These are phyloP conservation scores for Candida wancherniae DNA, from an alignment of 805 yeast species.

Conservation along the genomic window DNA sequence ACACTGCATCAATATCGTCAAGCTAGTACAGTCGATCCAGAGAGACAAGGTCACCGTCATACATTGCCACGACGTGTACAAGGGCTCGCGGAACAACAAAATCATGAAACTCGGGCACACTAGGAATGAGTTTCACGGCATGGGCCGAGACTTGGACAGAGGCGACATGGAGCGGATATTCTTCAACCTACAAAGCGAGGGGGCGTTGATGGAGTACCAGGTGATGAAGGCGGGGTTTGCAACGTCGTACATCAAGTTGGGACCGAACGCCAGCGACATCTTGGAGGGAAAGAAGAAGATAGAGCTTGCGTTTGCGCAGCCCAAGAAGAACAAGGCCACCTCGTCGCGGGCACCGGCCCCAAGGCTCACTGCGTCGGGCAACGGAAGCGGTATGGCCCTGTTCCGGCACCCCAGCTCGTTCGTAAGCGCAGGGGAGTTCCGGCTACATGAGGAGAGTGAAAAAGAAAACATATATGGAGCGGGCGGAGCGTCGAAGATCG, in stretches of 20 bases:
- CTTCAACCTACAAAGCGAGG: conserved; percentile 66
- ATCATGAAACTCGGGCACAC: conserved; percentile 63
- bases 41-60: conserved; percentile 63
- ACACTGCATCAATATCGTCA: conserved; percentile 54
- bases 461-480: conserved; percentile 6
- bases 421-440: conserved; percentile 21
- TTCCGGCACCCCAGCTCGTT: conserved; percentile 23
- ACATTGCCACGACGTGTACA: conserved; percentile 77
- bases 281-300: conserved; percentile 42
- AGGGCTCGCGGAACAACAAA: conserved; percentile 64
- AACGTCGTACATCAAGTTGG: conserved; percentile 63
- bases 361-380: conserved; percentile 11
- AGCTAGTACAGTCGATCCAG: conserved; percentile 54
- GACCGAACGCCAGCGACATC: conserved; percentile 50
- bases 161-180: conserved; percentile 77
- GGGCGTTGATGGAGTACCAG: conserved; percentile 65
- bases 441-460: conserved; percentile 9
- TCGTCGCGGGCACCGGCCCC: conserved; percentile 2
- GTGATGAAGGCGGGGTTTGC: conserved; percentile 76
- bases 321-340: conserved; percentile 3
- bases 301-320: conserved; percentile 46
- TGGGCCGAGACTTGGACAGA: conserved; percentile 59
- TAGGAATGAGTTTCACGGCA: conserved; percentile 57
- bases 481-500: conserved; percentile 16
- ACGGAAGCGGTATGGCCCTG: conserved; percentile 12